phyloP scores from a whole-genome alignment of 176 grass and related monocot species.

The bread wheat (Triticum aestivum) region IWGSC_CS_RefSeq_v2.1 NC_057806.1:600621337-600621836 shows the following conservation, averaged over 20 bases:
- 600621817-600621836: neutral
- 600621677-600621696: neutral
- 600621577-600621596: constrained; percentile 98
- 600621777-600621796: neutral
- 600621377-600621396: constrained; percentile 72
- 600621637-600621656: neutral
- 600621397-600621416: constrained; percentile 67
- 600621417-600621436: constrained; percentile 66
- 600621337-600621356: constrained; percentile 95
- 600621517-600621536: constrained; percentile 76
- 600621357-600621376: constrained; percentile 67
- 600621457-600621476: constrained; percentile 42
- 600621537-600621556: constrained; percentile 82
- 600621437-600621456: constrained; percentile 56
- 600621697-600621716: neutral
- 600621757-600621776: neutral
- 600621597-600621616: neutral
- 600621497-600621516: constrained; percentile 73
- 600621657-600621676: neutral
- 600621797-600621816: neutral
- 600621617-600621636: neutral
- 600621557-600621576: constrained; percentile 72
- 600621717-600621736: neutral
- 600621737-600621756: neutral
- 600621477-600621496: constrained; percentile 51